Conservation (phyloP, 2,329 filamentous ascomycete genomes). For the Beauveria varroae region DNA sequence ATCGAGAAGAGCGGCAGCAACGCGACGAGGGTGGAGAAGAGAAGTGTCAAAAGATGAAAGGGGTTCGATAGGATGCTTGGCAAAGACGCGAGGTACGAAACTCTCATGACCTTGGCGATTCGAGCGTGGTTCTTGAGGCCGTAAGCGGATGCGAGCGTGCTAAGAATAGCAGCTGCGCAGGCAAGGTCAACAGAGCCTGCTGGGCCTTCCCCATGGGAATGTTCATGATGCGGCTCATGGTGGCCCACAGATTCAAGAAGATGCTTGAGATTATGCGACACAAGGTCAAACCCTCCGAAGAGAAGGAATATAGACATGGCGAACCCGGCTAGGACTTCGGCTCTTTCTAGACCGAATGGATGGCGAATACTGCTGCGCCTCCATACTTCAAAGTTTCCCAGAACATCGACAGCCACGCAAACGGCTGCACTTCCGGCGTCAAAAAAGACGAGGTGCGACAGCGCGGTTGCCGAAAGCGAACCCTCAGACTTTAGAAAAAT, state of each 20-base stretch:
- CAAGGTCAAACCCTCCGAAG: constrained; percentile 95
- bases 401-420: constrained; percentile 85
- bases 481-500: constrained; percentile 81
- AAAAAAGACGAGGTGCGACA: constrained; percentile 91
- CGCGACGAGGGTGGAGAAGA: constrained; percentile 73
- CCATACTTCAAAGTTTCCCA: constrained; percentile 98
- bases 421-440: constrained; percentile 88
- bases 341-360: constrained; percentile 85
- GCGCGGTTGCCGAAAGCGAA: constrained; percentile 81
- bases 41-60: constrained; percentile 88
- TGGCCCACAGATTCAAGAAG: constrained; percentile 58
- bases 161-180: constrained; percentile 70
- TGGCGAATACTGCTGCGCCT: constrained; percentile 85
- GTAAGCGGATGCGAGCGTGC: constrained; percentile 80
- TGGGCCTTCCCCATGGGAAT: constrained; percentile 58
- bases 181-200: constrained; percentile 75
- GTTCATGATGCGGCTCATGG: constrained; percentile 66
- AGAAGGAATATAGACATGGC: constrained; percentile 92
- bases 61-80: constrained; percentile 89
- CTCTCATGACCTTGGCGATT: constrained; percentile 85
- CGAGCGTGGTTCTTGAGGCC: constrained; percentile 83
- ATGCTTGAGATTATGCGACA: constrained; percentile 90
- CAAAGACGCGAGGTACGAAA: constrained; percentile 72
- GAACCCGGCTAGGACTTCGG: constrained; percentile 90
- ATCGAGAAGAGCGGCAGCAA: constrained; percentile 75